Evolutionary conservation across 176 grass and related monocot genomes (phyloP).

Genomic region (Ensete ventricosum): DNA sequence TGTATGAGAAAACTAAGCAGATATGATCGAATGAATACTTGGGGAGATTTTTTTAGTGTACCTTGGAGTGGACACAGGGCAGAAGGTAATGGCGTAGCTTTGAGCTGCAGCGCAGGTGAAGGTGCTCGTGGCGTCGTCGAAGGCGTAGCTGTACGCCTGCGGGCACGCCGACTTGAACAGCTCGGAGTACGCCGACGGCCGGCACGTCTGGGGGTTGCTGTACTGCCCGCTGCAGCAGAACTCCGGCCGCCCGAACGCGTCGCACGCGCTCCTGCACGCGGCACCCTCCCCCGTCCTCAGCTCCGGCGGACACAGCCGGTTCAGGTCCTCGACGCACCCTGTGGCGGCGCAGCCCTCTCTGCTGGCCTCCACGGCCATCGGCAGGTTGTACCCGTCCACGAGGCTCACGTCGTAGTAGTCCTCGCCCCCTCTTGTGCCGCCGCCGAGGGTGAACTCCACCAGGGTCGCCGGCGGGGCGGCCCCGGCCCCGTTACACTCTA

Average conservation of each 20-base stretch:
- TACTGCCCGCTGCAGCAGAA: slow-evolving; percentile 64
- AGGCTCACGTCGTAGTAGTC: slow-evolving; percentile 16
- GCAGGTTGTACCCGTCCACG: slow-evolving; percentile 14
- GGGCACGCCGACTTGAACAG: slow-evolving; percentile 60
- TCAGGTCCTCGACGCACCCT: slow-evolving; percentile 56
- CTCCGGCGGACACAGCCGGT: slow-evolving; percentile 42
- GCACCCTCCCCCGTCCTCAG: slow-evolving; percentile 24
- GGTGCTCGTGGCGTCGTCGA: slow-evolving; percentile 52
- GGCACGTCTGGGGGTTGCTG: slow-evolving; percentile 34
- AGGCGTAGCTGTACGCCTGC: slow-evolving; percentile 45
- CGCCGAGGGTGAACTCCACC: slow-evolving; percentile 49
- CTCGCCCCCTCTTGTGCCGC: slow-evolving; percentile 30
- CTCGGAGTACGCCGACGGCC: slow-evolving; percentile 43
- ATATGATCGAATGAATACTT: too few species aligned
- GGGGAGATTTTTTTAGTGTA: background rate
- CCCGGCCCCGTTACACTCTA: slow-evolving; percentile 8
- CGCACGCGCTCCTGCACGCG: slow-evolving; percentile 6
- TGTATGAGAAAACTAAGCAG: too few species aligned
- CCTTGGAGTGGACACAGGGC: slow-evolving; percentile 41
- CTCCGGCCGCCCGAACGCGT: slow-evolving; percentile 22
- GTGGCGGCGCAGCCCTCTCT: slow-evolving; percentile 35
- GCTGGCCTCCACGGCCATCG: background rate
- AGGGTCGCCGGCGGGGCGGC: slow-evolving; percentile 17
- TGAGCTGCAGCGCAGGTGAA: slow-evolving; percentile 51
- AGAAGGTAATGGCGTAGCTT: slow-evolving; percentile 64